These are phyloP conservation scores for Exophiala sp. DNA, from an alignment of 2,329 filamentous ascomycete species.

Conservation along the genomic window DNA sequence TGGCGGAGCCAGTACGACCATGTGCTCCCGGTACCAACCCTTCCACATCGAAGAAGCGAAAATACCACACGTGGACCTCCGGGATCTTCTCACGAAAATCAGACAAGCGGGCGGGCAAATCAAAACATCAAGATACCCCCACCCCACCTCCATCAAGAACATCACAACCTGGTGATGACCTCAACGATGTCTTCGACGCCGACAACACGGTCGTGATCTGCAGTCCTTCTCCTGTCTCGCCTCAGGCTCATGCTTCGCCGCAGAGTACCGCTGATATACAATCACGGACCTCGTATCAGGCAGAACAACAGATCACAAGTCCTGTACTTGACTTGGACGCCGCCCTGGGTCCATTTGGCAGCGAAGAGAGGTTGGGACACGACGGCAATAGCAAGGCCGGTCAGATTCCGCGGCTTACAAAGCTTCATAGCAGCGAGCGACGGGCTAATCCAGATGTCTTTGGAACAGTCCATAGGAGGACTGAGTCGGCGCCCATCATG, in stretches of 20 bases:
- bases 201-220: constrained; percentile 46
- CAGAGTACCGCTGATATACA: constrained; percentile 4
- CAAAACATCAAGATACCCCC: constrained; percentile 37
- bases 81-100: constrained; percentile 47
- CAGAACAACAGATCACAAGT: constrained; percentile 60
- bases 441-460: constrained; percentile 35
- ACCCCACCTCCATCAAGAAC: constrained; percentile 42
- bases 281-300: constrained; percentile 1
- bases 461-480: constrained; percentile 38
- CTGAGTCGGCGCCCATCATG: constrained; percentile 47
- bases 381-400: constrained; percentile 23
- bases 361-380: constrained; percentile 43
- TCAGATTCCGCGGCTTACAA: constrained; percentile 36
- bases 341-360: constrained; percentile 86
- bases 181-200: constrained; percentile 45
- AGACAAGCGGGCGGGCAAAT: constrained; percentile 42
- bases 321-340: constrained; percentile 92
- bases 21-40: constrained; percentile 33
- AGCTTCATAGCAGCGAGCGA: constrained; percentile 49
- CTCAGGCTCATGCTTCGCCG: constrained; percentile 12
- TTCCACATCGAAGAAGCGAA: constrained; percentile 57
- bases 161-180: constrained; percentile 37
- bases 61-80: constrained; percentile 61
- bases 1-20: constrained; percentile 25
- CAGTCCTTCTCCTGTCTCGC: constrained; percentile 32